Evolutionary conservation across 169 alveolate genomes (phyloP).

Genomic region (Plasmodium gonderi): DNA sequence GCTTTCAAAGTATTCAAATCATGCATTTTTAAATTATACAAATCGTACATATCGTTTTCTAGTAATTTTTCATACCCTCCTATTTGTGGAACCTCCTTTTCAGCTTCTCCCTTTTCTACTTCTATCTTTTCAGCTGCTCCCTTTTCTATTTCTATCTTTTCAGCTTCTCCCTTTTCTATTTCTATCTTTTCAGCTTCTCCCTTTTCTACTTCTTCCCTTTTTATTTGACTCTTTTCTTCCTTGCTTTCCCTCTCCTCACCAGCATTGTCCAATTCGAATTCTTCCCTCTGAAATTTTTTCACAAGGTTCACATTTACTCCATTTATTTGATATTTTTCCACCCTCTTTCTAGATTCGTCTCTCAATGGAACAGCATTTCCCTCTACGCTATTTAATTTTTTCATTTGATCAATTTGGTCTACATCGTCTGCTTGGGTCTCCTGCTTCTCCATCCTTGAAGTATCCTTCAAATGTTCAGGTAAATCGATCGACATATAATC

Average conservation of each 20-base stretch:
- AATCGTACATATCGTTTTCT: slow-evolving; percentile 64
- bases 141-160: neutral
- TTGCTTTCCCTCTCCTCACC: too few relatives aligned
- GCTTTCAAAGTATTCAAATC: slow-evolving; percentile 38
- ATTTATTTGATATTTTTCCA: neutral
- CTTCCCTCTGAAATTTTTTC: neutral
- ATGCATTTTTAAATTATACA: slow-evolving; percentile 57
- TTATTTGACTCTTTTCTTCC: neutral
- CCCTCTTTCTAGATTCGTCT: neutral
- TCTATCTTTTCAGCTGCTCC: neutral
- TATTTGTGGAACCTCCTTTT: neutral
- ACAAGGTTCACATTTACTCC: neutral
- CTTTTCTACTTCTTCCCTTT: neutral
- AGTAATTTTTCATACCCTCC: slow-evolving; percentile 39
- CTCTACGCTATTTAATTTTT: neutral
- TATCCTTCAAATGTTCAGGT: neutral
- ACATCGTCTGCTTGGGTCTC: neutral
- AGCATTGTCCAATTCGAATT: too few relatives aligned
- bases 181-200: neutral
- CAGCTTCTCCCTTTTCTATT: neutral
- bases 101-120: neutral
- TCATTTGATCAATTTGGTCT: neutral
- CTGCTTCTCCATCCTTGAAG: neutral
- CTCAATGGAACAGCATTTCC: neutral
- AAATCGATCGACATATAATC: neutral